Evolutionary conservation across 768 basidiomycete species (phyloP), one percentile per base, ranked within the genome.

Genomic region (Udeniomyces megalosporus): DNA sequence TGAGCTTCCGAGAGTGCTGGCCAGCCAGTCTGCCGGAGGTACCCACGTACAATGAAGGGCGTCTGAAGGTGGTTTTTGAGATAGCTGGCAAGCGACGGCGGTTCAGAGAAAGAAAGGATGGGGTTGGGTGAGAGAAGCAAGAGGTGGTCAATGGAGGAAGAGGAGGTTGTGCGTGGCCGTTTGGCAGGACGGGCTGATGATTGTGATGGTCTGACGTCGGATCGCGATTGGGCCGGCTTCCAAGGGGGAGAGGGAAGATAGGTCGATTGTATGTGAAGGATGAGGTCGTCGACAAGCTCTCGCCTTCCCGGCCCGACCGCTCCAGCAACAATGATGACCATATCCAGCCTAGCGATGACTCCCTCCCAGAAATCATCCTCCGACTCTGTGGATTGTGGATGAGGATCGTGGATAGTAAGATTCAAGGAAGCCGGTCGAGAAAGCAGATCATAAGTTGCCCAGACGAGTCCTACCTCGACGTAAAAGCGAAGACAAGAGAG

Each of bases 251-350:
- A 1, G 69, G 71, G 63, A 58, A 74, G 58, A 44, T 68, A 61
- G 5, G 65, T 51, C n/a, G 68, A 51, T 67, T 95, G 92, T 20
- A 89, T 77, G 24, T 69, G 66, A 32, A 68, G 68, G 66, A 97
- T 86, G 46, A 86, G 71, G 29, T 76, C 74, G 48, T 81, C 77
- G n/a, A 88, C 78, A 49, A 84, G 68, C 32, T 85, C 81, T 44
- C 81, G 73, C 47, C 84, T 76, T 14, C 76, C 75, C 20, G 77
- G 72, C 2, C 85, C 87, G 26, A 82, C 77, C 2, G 84, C 81
- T 1, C 91, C 91, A 15, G 89, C 84, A 54, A 92, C 78, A 65
- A 97, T 82, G 66, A 96, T 83, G 1, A 84, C 84, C 66, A 77
- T 78, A 70, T 99, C 95, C 28, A 96, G 74, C 15, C 77, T 74